These are phyloP conservation scores for Skeletonema potamos DNA, from an alignment of 108 stramenopile genomes.

Conservation along the genomic window DNA sequence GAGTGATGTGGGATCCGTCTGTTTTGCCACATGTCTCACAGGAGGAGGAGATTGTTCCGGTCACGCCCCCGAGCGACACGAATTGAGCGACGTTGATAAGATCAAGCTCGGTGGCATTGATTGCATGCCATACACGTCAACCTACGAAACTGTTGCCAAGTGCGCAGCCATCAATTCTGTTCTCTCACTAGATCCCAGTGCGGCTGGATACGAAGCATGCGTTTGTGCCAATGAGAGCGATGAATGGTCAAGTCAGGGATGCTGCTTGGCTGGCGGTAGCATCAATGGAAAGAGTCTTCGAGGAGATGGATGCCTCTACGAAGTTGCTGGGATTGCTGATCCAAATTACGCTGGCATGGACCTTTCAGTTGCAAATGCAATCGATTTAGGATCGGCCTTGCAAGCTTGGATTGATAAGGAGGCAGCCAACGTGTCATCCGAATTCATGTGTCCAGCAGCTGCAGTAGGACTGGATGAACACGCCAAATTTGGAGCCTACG, in stretches of 20 bases:
- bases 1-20: conserved; percentile 43
- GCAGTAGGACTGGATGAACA: conserved; percentile 37
- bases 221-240: conserved; percentile 46
- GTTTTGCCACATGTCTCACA: conserved; percentile 26
- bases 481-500: conserved; percentile 32
- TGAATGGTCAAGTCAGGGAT: conserved; percentile 48
- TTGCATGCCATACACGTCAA: conserved; percentile 51
- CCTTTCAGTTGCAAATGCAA: conserved; percentile 18
- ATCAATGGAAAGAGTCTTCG: conserved; percentile 22
- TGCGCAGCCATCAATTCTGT: conserved; percentile 37
- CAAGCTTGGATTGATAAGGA: conserved; percentile 41
- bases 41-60: conserved; percentile 30
- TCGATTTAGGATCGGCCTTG: conserved; percentile 48
- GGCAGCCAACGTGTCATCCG: conserved; percentile 23
- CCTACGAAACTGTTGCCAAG: conserved; percentile 40
- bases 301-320: conserved; percentile 45
- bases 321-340: conserved; percentile 47
- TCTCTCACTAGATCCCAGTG: conserved; percentile 30
- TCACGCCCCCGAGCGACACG: conserved; percentile 43
- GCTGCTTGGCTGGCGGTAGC: conserved; percentile 48
- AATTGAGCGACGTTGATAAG: conserved; percentile 42
- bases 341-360: conserved; percentile 52
- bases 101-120: conserved; percentile 53
- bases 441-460: conserved; percentile 45
- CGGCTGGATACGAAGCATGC: conserved; percentile 31